Base-by-base conservation (phyloP, 1,284 basidiomycete genomes). In the Butyriboletus appendiculatus region DNA sequence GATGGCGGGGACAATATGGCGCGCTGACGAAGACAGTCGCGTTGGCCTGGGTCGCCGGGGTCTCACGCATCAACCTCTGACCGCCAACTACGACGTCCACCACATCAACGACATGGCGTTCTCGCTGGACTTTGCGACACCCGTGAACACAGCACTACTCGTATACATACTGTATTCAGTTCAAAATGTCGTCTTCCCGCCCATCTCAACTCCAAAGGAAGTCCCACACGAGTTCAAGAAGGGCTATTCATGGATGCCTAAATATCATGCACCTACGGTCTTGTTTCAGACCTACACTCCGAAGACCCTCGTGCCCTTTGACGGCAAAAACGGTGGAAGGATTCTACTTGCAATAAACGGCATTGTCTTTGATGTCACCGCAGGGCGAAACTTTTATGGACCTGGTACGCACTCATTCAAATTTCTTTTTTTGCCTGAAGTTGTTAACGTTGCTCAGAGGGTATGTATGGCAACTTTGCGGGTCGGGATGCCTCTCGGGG, bases 401-500 rank as follows among this genome's bases (percentile, higher is more conserved):
- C 95, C 95, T 18, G 86, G 94, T 94, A 61, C 67, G 85, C 75
- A 12, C 30, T 18, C 55, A 55, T 47, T 28, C n/a, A 11, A 49
- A 26, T 15, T 11, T 8, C n/a, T 30, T 5, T 22, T 22, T 28
- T 5, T 42, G n/a, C 5, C 30, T 30, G 24, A 18, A 48, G 42
- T 46, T 33, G 32, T n/a, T 42, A 30, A 45, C 45, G 47, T 24
- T 45, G 43, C 48, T 32, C 30, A 59, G 94, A 88, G 63, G 95
- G 95, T 1, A 94, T 95, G 81, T 98, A 98, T 67, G 95, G 94
- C 32, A 97, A 97, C 73, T 97, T 98, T 78, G 94, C 95, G 2
- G 95, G 95, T 4, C 78, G 94, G 48, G 95, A 98, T 73, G 95
- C 95, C 1, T 95, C 92, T 10, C 78, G 94, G 43, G 94, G 95